These are phyloP conservation scores for Cochlearia excelsa DNA, from an alignment of 345 rosid genomes.

Conservation along the genomic window DNA sequence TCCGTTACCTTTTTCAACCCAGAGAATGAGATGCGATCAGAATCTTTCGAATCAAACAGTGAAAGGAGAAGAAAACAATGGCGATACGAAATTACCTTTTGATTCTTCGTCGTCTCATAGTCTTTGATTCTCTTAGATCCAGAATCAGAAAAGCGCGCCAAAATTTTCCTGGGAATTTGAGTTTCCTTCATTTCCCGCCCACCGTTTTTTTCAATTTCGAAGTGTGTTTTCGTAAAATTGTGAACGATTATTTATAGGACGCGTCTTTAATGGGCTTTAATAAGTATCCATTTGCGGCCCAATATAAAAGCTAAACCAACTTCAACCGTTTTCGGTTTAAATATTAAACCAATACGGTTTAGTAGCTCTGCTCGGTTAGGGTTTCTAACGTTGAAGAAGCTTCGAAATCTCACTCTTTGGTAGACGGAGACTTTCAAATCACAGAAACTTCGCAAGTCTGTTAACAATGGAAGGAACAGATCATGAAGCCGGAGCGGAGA, in stretches of 20 bases:
- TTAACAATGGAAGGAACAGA: constrained; percentile 65
- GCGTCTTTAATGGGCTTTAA: too few relatives aligned
- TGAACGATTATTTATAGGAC: not conserved
- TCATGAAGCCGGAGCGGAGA: constrained; percentile 50
- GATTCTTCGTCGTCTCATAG: constrained; percentile 24
- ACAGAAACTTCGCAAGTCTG: too few relatives aligned
- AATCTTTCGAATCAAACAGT: not conserved
- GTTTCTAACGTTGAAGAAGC: constrained; percentile 17
- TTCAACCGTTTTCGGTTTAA: too few relatives aligned
- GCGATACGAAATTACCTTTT: constrained; percentile 29
- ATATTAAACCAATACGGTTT: too few relatives aligned
- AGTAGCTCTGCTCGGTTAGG: constrained; percentile 8
- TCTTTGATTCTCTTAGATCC: constrained; percentile 27
- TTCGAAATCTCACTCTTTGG: too few relatives aligned
- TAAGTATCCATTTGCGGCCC: too few relatives aligned
- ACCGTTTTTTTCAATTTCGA: not conserved
- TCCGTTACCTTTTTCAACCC: constrained; percentile 20
- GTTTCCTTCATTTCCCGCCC: constrained; percentile 31
- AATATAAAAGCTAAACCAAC: too few relatives aligned
- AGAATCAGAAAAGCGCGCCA: constrained; percentile 31
- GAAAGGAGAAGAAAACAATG: constrained; percentile 3
- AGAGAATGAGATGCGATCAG: constrained; percentile 10
- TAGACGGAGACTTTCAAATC: too few relatives aligned
- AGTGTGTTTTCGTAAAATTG: not conserved
- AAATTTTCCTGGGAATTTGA: constrained; percentile 35